Conservation (phyloP, 106 monocot species). For the Dendrobium chrysotoxum region DNA sequence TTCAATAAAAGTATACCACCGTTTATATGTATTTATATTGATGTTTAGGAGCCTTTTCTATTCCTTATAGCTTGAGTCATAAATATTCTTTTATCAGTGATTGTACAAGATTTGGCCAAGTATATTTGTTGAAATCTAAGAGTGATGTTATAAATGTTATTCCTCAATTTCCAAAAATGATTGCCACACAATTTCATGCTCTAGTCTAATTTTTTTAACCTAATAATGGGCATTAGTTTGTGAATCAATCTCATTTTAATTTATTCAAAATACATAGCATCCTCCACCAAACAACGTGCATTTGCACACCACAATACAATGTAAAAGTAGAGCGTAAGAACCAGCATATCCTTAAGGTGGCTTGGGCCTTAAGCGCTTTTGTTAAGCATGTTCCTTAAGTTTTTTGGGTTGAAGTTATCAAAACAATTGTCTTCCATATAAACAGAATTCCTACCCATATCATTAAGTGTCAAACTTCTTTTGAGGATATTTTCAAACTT, state of each 20-base stretch:
- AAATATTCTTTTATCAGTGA: not conserved
- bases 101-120: not conserved
- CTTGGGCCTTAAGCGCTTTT: not conserved
- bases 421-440: not conserved
- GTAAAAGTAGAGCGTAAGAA: not conserved
- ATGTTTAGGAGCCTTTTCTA: not conserved
- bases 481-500: not conserved
- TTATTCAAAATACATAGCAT: constrained; percentile 1
- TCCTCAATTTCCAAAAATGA: not conserved
- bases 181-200: not conserved
- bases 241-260: not conserved
- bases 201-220: not conserved
- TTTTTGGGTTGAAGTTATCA: not conserved
- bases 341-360: not conserved
- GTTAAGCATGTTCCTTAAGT: not conserved
- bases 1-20: not conserved
- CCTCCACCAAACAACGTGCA: not conserved
- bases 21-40: not conserved
- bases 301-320: not conserved
- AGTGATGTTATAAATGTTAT: not conserved
- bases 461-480: not conserved
- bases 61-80: not conserved
- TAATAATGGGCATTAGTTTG: not conserved
- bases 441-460: not conserved
- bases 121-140: not conserved